Evolutionary conservation across 257 asterid genomes (phyloP), one percentile per base, ranked within the genome.

Genomic region (Solanum raphanifolium): DNA sequence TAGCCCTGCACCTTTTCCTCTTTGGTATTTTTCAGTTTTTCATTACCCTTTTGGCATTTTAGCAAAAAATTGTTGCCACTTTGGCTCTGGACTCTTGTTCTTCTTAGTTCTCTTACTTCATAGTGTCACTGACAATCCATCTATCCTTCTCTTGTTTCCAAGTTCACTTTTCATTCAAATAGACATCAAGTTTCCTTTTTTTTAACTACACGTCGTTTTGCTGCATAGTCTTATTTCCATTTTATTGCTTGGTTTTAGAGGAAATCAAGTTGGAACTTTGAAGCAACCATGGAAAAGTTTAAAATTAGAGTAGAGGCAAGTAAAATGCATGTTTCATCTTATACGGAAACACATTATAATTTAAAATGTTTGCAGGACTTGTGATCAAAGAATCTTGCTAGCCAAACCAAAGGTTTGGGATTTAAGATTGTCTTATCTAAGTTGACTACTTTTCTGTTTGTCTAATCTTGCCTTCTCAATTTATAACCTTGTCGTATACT

Each of bases 231-330:
- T 36, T 36, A 5, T 18, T 75, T 38, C 83, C 34, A 12, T 75
- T 39, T 38, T 23, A 23, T 36, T 36, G 10, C 18, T 21, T 36
- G 90, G 91, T 94, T 86, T 93, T 97, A 0, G 92, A 91, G 93
- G 98, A 96, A 79, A 93, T 95, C 90, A 94, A 94, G 89, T 83
- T 95, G 91, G 94, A 91, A 79, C 95, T 95, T 48, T 95, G 85
- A 87, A 74, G 41, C 3, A 32, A 71, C 39, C 6, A 4, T 9
- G 1, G 21, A 75, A 16, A 36, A 36, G 83, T 12, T 75, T 23
- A 75, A 23, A 29, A 75, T 36, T 36, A 36, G 81, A 73, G 31
- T 23, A 75, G 32, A 36, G 83, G 21, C 25, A 11, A 36, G 83
- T 38, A 55, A 74, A 36, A 35, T 74, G 20, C 29, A 74, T 35